These are phyloP conservation scores for Fusarium neocosmosporiellum DNA, from an alignment of 2,329 filamentous ascomycete genomes.

Conservation along the genomic window DNA sequence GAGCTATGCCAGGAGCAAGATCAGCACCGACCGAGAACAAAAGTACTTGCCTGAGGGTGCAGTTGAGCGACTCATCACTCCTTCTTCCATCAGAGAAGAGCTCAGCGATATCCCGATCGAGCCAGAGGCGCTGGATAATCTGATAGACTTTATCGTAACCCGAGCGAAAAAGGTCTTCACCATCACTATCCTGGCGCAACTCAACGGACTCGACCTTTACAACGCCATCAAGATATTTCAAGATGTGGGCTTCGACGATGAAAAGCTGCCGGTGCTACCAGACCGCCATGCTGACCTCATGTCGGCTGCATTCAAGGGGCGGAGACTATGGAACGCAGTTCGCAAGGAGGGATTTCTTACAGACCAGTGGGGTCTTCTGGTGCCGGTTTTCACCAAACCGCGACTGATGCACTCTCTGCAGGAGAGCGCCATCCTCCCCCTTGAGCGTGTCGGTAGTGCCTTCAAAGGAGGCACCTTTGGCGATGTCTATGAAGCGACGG, in stretches of 20 bases:
- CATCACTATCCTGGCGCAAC: not conserved
- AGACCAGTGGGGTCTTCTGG: constrained; percentile 7
- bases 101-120: not conserved
- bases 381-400: not conserved
- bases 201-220: not conserved
- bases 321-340: not conserved
- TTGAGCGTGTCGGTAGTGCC: not conserved
- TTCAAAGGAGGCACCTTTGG: constrained; percentile 11
- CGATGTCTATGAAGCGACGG: not conserved
- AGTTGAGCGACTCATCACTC: not conserved
- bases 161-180: constrained; percentile 6
- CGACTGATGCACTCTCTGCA: not conserved
- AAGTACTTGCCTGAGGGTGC: not conserved
- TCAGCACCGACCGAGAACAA: not conserved
- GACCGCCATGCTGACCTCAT: not conserved
- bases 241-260: not conserved
- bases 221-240: not conserved
- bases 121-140: not conserved
- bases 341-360: constrained; percentile 24
- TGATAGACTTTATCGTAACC: not conserved
- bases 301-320: not conserved
- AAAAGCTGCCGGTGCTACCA: not conserved
- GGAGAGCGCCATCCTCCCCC: not conserved
- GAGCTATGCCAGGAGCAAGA: not conserved
- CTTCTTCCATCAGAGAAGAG: not conserved